Evolutionary conservation across 768 basidiomycete species (phyloP).

Genomic region (Paxillus ammoniavirescens): DNA sequence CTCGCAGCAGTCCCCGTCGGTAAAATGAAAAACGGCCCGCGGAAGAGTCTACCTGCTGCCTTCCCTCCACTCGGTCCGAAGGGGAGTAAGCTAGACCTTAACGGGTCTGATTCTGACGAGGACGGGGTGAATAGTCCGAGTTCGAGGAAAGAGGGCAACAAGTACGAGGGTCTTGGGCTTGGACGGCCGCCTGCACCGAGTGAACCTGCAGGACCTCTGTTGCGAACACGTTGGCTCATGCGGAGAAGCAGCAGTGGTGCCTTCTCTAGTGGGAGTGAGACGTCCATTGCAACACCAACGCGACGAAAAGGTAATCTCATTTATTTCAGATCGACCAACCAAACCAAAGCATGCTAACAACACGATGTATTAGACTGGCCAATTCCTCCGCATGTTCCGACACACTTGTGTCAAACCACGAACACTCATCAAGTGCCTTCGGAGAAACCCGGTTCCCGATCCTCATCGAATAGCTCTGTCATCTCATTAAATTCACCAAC

Average conservation of each 20-base stretch:
- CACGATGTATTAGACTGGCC: conserved; percentile 47
- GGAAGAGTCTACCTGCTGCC: conserved; percentile 76
- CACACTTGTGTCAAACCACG: conserved; percentile 48
- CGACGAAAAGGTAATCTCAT: conserved; percentile 49
- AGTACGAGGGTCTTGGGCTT: conserved; percentile 64
- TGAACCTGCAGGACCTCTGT: conserved; percentile 32
- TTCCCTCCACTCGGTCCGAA: conserved; percentile 47
- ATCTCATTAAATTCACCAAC: conserved; percentile 48
- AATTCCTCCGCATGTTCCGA: conserved; percentile 47
- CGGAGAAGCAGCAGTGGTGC: conserved; percentile 80
- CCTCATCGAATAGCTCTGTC: conserved; percentile 52
- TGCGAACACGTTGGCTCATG: conserved; percentile 61
- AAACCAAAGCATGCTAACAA: conserved; percentile 1
- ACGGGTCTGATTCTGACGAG: conserved; percentile 59
- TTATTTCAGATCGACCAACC: conserved; percentile 10
- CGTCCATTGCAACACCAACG: conserved; percentile 62
- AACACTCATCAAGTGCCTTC: conserved; percentile 34
- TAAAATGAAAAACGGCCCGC: conserved; percentile 49
- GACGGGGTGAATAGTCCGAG: conserved; percentile 67
- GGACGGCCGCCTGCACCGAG: conserved; percentile 47
- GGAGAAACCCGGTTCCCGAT: conserved; percentile 55
- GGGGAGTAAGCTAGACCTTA: conserved; percentile 24
- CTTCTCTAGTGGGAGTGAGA: conserved; percentile 75
- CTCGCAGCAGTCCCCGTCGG: conserved; percentile 34
- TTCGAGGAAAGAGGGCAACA: conserved; percentile 44